Evolutionary conservation across 1,284 basidiomycete species (phyloP).

Genomic region (Xerocomus nothofagi): DNA sequence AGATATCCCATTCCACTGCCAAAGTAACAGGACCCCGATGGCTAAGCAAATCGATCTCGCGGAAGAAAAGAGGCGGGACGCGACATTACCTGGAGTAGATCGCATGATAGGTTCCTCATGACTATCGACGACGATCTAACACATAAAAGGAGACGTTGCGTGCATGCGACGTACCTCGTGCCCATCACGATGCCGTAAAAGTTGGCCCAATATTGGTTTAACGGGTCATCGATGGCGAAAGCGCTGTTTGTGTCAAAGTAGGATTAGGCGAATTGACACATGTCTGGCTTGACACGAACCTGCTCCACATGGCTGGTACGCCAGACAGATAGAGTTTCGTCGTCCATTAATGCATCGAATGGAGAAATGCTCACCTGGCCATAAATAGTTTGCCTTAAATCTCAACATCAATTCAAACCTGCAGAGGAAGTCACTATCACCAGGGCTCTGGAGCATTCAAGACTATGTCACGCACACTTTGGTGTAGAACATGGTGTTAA

Average conservation of each 20-base stretch:
- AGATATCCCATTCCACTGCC: slow-evolving; percentile 4
- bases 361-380: neutral
- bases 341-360: neutral
- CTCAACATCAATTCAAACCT: slow-evolving; percentile 1
- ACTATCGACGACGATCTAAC: slow-evolving; percentile 30
- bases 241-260: slow-evolving; percentile 45
- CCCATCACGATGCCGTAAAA: slow-evolving; percentile 56
- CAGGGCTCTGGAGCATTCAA: no score
- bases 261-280: slow-evolving; percentile 36
- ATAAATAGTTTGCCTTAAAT: slow-evolving; percentile 1
- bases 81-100: slow-evolving; percentile 25
- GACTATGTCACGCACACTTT: neutral
- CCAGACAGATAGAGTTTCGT: neutral
- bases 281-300: slow-evolving; percentile 34
- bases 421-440: neutral
- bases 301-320: neutral
- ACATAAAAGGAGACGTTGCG: neutral
- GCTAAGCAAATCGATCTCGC: neutral
- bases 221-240: slow-evolving; percentile 62
- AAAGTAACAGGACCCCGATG: neutral
- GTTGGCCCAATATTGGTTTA: slow-evolving; percentile 64
- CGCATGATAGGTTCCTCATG: slow-evolving; percentile 70
- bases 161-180: slow-evolving; percentile 40
- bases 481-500: neutral
- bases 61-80: neutral